A percentile compares a stretch with the other conserved stretches of the same genome.
Conservation (phyloP, 805 yeast species). For the Candida nonsorbophila region DNA sequence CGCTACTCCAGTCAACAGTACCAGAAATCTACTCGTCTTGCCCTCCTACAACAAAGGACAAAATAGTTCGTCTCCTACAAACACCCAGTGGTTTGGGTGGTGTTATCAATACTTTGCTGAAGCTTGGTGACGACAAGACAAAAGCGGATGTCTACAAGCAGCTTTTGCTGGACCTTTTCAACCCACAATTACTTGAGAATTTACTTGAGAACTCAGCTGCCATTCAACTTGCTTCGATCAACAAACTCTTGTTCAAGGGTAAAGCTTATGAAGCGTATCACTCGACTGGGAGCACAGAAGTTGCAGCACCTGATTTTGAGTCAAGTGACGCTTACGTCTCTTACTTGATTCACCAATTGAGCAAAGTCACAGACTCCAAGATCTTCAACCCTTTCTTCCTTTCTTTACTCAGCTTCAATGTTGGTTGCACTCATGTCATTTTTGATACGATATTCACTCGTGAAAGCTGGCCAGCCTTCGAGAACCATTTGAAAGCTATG, state of each 20-base stretch:
- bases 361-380: background rate
- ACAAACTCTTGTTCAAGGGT: conserved; percentile 33
- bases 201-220: too few relatives aligned
- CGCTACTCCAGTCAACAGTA: too few relatives aligned
- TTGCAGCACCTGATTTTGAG: conserved; percentile 1
- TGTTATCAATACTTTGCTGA: too few relatives aligned
- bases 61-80: too few relatives aligned
- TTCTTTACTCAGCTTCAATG: conserved; percentile 18
- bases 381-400: conserved; percentile 10
- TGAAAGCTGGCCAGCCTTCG: conserved; percentile 14
- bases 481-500: conserved; percentile 12
- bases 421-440: conserved; percentile 8
- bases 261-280: conserved; percentile 17
- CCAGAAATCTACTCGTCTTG: too few relatives aligned
- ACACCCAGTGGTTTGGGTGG: too few relatives aligned
- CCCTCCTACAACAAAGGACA: too few relatives aligned
- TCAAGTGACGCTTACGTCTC: conserved; percentile 4
- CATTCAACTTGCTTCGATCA: too few relatives aligned
- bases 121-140: too few relatives aligned
- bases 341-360: conserved; percentile 4
- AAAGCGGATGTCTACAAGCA: too few relatives aligned
- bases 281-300: conserved; percentile 12
- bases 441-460: conserved; percentile 18
- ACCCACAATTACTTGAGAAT: too few relatives aligned
- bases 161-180: too few relatives aligned